Conservation (phyloP, 2,329 filamentous ascomycete genomes). For the Aspergillus vadensis region DNA sequence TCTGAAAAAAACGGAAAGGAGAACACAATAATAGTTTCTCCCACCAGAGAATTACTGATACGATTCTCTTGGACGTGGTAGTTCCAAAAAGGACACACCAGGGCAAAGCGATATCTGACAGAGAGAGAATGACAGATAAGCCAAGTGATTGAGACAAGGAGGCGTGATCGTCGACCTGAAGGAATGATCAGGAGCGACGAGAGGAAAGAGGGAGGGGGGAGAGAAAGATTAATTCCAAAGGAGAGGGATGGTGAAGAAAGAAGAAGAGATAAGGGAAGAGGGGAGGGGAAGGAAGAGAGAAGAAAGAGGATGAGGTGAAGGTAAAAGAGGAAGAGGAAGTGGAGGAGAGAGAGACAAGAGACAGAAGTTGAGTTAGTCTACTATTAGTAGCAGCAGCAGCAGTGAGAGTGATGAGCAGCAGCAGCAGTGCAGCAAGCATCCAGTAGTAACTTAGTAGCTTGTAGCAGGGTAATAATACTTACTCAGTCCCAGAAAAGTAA, state of each 20-base stretch:
- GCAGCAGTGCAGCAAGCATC: not conserved
- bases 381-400: not conserved
- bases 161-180: constrained; percentile 35
- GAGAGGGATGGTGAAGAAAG: constrained; percentile 25
- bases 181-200: constrained; percentile 47
- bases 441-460: not conserved
- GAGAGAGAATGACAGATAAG: constrained; percentile 35
- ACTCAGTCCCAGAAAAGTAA: not conserved
- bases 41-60: not conserved
- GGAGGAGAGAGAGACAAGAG: constrained; percentile 2
- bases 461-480: constrained; percentile 6
- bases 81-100: constrained; percentile 6
- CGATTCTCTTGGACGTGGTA: not conserved
- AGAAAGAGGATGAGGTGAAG: constrained; percentile 12
- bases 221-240: constrained; percentile 20
- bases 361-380: constrained; percentile 13
- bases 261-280: constrained; percentile 23
- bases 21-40: constrained; percentile 1
- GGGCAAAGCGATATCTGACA: constrained; percentile 21
- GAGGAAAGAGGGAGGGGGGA: constrained; percentile 30
- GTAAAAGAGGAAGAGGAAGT: not conserved
- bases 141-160: constrained; percentile 31
- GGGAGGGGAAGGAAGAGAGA: constrained; percentile 12
- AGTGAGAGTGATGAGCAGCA: not conserved
- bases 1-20: not conserved